Evolutionary conservation across 2,329 filamentous ascomycete species (phyloP).

Genomic region (Nigrospora osmanthi): DNA sequence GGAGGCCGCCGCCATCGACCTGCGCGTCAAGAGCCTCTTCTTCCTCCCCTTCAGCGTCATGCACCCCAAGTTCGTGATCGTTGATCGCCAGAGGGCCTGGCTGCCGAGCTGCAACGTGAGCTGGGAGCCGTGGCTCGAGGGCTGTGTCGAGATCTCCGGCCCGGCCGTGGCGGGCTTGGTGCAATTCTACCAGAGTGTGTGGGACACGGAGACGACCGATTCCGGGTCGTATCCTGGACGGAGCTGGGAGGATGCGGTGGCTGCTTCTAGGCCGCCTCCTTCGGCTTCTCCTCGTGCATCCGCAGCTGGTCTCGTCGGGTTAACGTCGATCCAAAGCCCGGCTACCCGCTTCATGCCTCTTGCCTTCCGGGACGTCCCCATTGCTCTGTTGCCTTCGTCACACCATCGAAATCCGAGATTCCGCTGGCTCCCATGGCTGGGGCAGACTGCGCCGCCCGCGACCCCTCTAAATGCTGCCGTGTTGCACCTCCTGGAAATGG

Average conservation of each 20-base stretch:
- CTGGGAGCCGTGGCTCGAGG: slow-evolving; percentile 85
- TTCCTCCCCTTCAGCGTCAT: slow-evolving; percentile 77
- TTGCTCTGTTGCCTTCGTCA: slow-evolving; percentile 65
- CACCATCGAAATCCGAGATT: slow-evolving; percentile 64
- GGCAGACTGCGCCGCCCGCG: slow-evolving; percentile 39
- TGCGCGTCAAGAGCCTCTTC: slow-evolving; percentile 71
- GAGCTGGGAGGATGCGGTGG: too few species aligned
- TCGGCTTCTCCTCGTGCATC: too few species aligned
- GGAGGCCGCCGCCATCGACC: slow-evolving; percentile 51
- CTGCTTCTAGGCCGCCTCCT: not conserved
- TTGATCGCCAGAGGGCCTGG: slow-evolving; percentile 60
- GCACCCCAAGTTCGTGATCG: slow-evolving; percentile 75
- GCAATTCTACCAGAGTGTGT: slow-evolving; percentile 61
- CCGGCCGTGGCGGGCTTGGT: slow-evolving; percentile 53
- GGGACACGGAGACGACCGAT: slow-evolving; percentile 35
- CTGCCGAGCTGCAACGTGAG: slow-evolving; percentile 78
- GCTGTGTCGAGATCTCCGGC: slow-evolving; percentile 60
- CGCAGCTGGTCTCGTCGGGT: slow-evolving; percentile 2
- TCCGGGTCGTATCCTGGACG: not conserved
- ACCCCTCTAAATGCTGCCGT: slow-evolving; percentile 64
- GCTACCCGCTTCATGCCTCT: slow-evolving; percentile 10
- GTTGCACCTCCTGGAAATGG: slow-evolving; percentile 50
- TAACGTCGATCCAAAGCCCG: slow-evolving; percentile 13
- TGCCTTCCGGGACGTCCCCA: slow-evolving; percentile 29
- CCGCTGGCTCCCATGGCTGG: slow-evolving; percentile 48